Evolutionary conservation across 768 basidiomycete genomes (phyloP).

Genomic region (Suillus americanus): DNA sequence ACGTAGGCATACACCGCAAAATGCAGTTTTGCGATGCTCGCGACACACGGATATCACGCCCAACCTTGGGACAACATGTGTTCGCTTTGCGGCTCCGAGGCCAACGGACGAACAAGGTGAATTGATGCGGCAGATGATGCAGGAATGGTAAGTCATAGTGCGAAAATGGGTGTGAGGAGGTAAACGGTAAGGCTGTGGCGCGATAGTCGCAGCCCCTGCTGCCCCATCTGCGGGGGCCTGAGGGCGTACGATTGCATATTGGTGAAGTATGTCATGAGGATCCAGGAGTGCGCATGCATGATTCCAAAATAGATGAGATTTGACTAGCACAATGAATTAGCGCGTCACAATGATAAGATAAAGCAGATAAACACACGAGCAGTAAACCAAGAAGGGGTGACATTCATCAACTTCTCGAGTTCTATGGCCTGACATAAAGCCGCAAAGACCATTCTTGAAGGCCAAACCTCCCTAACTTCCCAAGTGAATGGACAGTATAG

Average conservation of each 20-base stretch:
- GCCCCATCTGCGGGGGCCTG: constrained; percentile 29
- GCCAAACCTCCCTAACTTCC: constrained; percentile 56
- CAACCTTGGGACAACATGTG: constrained; percentile 40
- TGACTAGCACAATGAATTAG: constrained; percentile 44
- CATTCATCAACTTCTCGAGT: constrained; percentile 60
- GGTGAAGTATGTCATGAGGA: constrained; percentile 54
- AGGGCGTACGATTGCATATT: constrained; percentile 47
- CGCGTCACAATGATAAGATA: constrained; percentile 1
- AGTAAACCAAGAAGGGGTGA: constrained; percentile 58
- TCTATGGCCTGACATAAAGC: constrained; percentile 61
- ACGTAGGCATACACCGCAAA: constrained; percentile 70
- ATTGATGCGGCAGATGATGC: constrained; percentile 72
- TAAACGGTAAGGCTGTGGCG: constrained; percentile 37
- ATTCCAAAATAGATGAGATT: constrained; percentile 70
- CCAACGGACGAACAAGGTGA: constrained; percentile 50
- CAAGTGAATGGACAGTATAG: constrained; percentile 49
- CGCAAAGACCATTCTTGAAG: constrained; percentile 59
- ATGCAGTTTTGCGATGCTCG: constrained; percentile 62
- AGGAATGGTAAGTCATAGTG: constrained; percentile 52
- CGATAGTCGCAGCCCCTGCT: constrained; percentile 34
- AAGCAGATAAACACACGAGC: constrained; percentile 49
- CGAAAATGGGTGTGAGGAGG: constrained; percentile 64
- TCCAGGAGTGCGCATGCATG: constrained; percentile 63
- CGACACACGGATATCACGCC: constrained; percentile 54
- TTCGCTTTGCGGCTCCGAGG: constrained; percentile 50